phyloP scores from a whole-genome alignment of 2,329 filamentous ascomycete species.

The Fusarium continuum region DNA sequence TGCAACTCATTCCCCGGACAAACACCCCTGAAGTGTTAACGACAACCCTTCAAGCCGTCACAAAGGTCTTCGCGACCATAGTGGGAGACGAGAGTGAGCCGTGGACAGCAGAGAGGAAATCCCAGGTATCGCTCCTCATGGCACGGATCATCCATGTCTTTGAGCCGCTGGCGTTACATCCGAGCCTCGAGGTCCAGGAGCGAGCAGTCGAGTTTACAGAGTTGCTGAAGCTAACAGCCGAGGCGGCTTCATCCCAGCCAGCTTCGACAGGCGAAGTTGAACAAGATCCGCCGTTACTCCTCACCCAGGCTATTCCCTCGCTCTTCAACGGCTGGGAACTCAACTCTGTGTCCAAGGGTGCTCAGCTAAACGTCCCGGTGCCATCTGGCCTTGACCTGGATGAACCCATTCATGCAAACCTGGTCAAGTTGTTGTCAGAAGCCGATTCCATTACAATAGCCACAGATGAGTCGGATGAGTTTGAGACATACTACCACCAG shows the following conservation, averaged over 20 bases:
- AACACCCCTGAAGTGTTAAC: constrained; percentile 74
- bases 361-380: constrained; percentile 85
- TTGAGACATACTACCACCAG: constrained; percentile 72
- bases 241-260: constrained; percentile 77
- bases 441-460: constrained; percentile 61
- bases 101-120: constrained; percentile 80
- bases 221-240: constrained; percentile 83
- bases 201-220: constrained; percentile 92
- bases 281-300: constrained; percentile 79
- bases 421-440: constrained; percentile 72
- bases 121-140: constrained; percentile 78
- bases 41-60: constrained; percentile 82
- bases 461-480: constrained; percentile 69
- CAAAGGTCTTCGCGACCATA: constrained; percentile 83
- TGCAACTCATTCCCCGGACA: constrained; percentile 70
- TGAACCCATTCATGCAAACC: constrained; percentile 79
- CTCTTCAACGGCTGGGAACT: constrained; percentile 88
- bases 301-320: constrained; percentile 90
- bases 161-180: constrained; percentile 81
- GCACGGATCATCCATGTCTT: constrained; percentile 83
- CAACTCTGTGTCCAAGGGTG: constrained; percentile 85
- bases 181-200: constrained; percentile 93
- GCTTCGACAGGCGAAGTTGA: constrained; percentile 61
- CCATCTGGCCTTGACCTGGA: constrained; percentile 82
- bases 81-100: constrained; percentile 69